phyloP scores from a whole-genome alignment of 208 protist species.

The Angomonas desouzai region DNA sequence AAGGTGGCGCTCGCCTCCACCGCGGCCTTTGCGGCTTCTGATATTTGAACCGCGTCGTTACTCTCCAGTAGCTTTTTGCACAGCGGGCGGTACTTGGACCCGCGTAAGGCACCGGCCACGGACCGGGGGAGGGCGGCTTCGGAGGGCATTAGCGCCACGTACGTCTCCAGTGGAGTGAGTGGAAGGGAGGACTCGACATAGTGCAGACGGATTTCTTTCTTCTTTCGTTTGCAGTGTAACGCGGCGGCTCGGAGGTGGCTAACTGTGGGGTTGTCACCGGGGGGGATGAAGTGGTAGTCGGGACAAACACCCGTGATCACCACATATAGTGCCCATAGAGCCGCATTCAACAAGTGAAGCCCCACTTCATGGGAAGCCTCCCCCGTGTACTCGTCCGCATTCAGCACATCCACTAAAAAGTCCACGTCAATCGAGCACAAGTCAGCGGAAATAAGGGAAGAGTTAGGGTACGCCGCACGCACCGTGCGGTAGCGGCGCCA shows the following conservation, averaged over 20 bases:
- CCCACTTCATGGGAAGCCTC: conserved; percentile 31
- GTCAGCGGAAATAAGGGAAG: conserved; percentile 45
- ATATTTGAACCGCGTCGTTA: conserved; percentile 47
- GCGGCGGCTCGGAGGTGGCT: conserved; percentile 64
- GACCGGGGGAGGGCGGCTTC: conserved; percentile 54
- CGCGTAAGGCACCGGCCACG: conserved; percentile 33
- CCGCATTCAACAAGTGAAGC: conserved; percentile 34
- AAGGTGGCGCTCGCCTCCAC: conserved; percentile 30
- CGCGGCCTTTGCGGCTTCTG: conserved; percentile 39
- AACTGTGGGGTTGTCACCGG: conserved; percentile 38
- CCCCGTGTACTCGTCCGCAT: conserved; percentile 62
- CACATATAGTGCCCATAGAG: conserved; percentile 50
- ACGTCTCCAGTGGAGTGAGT: conserved; percentile 75
- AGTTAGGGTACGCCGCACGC: conserved; percentile 42
- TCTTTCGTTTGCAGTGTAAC: conserved; percentile 28
- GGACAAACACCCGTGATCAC: conserved; percentile 44
- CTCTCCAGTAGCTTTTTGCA: conserved; percentile 43
- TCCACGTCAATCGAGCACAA: conserved; percentile 51
- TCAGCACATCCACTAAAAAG: conserved; percentile 64
- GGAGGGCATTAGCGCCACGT: conserved; percentile 80
- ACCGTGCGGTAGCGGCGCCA: conserved; percentile 76
- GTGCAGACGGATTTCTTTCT: conserved; percentile 12
- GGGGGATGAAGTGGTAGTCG: conserved; percentile 42
- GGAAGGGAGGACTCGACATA: conserved; percentile 24
- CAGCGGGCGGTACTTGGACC: conserved; percentile 33